These are phyloP conservation scores for Sordaria brevicollis DNA, from an alignment of 495 filamentous ascomycete species.

Conservation along the genomic window DNA sequence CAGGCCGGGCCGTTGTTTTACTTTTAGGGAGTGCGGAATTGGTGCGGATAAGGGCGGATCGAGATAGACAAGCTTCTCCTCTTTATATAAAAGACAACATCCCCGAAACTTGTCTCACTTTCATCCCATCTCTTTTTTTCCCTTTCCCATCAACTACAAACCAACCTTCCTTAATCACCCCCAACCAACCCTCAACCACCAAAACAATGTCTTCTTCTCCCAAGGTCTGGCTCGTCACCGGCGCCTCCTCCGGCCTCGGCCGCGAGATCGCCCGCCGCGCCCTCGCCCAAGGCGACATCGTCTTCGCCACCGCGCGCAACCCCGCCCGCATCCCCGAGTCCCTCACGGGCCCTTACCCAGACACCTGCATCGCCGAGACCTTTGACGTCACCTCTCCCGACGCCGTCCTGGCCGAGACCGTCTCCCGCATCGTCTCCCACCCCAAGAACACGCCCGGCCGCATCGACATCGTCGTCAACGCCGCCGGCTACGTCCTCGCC, in stretches of 20 bases:
- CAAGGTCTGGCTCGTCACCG: conserved; percentile 39
- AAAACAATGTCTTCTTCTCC: not conserved
- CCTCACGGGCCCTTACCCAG: not conserved
- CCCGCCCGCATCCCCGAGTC: not conserved
- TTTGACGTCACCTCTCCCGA: conserved; percentile 21
- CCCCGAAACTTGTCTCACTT: not conserved
- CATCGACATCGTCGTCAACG: conserved; percentile 43
- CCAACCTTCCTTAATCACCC: not conserved
- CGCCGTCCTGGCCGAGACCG: conserved; percentile 17
- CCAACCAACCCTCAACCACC: not conserved
- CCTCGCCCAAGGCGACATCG: conserved; percentile 33
- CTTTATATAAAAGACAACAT: not conserved
- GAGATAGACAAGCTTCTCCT: too few relatives aligned
- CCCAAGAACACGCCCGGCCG: conserved; percentile 20
- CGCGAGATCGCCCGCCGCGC: conserved; percentile 29
- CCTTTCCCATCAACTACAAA: not conserved
- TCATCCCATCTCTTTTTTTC: not conserved
- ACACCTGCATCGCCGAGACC: conserved; percentile 20
- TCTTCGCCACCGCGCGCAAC: conserved; percentile 32
- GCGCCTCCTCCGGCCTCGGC: conserved; percentile 44
- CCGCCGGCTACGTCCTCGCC: conserved; percentile 34
- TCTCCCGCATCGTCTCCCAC: conserved; percentile 3
- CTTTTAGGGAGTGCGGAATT: not conserved
- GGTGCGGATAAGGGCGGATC: too few relatives aligned
- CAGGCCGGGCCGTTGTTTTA: not conserved